Evolutionary conservation across 768 basidiomycete genomes (phyloP).

Genomic region (Serendipita indica): DNA sequence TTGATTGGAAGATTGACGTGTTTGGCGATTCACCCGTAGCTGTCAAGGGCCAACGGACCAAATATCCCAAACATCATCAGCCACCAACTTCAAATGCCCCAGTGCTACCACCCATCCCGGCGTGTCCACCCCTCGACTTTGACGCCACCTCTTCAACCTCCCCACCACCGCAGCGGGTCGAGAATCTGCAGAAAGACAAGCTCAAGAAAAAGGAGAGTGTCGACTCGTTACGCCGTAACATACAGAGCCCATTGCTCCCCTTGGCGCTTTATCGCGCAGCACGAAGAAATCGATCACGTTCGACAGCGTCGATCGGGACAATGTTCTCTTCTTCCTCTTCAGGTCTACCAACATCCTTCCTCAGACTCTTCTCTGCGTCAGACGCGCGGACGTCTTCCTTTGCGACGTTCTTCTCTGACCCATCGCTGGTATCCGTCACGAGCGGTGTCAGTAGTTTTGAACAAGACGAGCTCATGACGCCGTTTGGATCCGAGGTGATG

Average conservation of each 20-base stretch:
- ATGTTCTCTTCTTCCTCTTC: background rate
- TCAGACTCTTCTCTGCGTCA: background rate
- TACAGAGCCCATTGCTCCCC: background rate
- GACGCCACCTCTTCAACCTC: background rate
- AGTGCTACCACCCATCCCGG: background rate
- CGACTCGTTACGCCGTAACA: background rate
- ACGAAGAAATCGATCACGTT: background rate
- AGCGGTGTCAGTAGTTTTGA: no score
- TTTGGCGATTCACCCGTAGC: background rate
- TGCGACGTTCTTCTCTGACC: no score
- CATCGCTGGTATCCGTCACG: background rate
- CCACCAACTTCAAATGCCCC: background rate
- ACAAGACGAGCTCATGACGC: background rate
- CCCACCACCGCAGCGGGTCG: background rate
- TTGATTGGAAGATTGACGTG: slow-evolving; percentile 3
- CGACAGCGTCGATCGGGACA: background rate
- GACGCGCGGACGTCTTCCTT: background rate
- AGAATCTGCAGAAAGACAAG: background rate
- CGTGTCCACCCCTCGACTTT: background rate
- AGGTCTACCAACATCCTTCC: background rate
- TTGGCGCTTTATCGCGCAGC: background rate
- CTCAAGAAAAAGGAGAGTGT: background rate
- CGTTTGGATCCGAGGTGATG: background rate
- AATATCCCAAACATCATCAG: background rate
- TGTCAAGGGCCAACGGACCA: background rate